Conservation (phyloP, 345 rosid genomes). For the Pistacia vera region DNA sequence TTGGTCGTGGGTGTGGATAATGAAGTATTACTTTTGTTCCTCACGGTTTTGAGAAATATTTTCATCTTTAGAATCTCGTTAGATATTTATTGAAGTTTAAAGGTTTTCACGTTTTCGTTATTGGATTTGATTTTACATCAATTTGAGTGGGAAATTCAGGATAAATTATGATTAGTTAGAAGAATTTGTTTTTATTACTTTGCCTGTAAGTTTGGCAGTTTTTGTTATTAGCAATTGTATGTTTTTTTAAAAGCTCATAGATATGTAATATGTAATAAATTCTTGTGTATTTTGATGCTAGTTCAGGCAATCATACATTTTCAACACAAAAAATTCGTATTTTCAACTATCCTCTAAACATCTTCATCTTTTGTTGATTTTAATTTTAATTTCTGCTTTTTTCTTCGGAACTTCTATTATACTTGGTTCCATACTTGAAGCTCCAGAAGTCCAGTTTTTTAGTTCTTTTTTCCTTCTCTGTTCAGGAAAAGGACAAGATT, state of each 20-base stretch:
- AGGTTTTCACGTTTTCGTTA: background rate
- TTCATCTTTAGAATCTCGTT: background rate
- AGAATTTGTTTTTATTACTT: background rate
- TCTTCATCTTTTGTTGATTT: no score
- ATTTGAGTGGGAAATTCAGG: background rate
- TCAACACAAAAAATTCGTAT: background rate
- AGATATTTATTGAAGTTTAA: background rate
- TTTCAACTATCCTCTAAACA: background rate
- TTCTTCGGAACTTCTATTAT: background rate
- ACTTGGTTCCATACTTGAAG: background rate
- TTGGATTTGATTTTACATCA: background rate
- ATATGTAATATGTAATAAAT: background rate
- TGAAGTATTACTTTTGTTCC: background rate
- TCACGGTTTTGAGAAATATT: background rate
- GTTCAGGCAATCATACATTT: background rate
- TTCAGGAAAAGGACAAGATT: conserved; percentile 84
- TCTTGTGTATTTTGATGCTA: background rate
- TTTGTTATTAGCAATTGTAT: background rate
- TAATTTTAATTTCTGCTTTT: background rate
- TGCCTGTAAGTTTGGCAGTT: background rate
- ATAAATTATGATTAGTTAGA: background rate
- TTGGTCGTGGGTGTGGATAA: background rate
- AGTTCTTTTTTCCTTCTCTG: background rate
- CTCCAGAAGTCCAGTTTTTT: background rate
- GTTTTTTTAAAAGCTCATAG: background rate